Conservation (phyloP, 1,284 basidiomycete genomes). For the Moniliophthora roreri region DNA sequence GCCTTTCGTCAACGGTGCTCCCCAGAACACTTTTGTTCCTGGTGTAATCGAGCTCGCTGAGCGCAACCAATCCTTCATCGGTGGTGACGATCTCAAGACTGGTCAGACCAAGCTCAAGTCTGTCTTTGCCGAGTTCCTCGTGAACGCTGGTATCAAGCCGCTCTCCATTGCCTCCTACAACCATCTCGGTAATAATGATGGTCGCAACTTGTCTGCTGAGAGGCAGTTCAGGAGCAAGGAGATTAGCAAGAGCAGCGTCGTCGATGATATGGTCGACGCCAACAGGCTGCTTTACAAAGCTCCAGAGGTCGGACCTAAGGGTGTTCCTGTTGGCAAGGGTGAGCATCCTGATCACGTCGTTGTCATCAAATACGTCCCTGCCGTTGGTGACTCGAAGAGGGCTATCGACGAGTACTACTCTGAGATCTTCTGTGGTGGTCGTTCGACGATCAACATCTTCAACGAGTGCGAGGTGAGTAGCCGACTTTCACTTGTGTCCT, state of each 20-base stretch:
- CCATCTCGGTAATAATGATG: conserved; percentile 98
- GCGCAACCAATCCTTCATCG: conserved; percentile 89
- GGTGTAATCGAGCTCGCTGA: conserved; percentile 94
- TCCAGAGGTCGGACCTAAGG: conserved; percentile 57
- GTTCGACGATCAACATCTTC: conserved; percentile 90
- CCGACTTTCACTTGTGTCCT: conserved; percentile 4
- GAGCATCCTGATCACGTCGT: conserved; percentile 98
- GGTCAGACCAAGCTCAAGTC: conserved; percentile 95
- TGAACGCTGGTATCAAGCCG: conserved; percentile 99
- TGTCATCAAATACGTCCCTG: conserved; percentile 93
- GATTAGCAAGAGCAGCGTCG: conserved; percentile 94
- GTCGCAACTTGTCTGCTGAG: conserved; percentile 90
- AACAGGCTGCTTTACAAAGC: conserved; percentile 91
- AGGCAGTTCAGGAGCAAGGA: conserved; percentile 98
- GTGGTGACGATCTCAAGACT: conserved; percentile 97
- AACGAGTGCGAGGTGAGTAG: conserved; percentile 85
- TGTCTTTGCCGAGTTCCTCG: conserved; percentile 96
- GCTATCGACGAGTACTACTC: conserved; percentile 99
- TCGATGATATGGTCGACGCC: conserved; percentile 96
- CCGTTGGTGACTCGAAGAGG: conserved; percentile 95
- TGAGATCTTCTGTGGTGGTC: conserved; percentile 84
- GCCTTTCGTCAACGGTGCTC: conserved; percentile 97
- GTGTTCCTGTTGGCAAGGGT: conserved; percentile 71
- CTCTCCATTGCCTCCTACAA: conserved; percentile 97
- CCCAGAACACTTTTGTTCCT: conserved; percentile 99